These are phyloP conservation scores for Moniliophthora roreri DNA, from an alignment of 1,284 basidiomycete genomes.

Conservation along the genomic window DNA sequence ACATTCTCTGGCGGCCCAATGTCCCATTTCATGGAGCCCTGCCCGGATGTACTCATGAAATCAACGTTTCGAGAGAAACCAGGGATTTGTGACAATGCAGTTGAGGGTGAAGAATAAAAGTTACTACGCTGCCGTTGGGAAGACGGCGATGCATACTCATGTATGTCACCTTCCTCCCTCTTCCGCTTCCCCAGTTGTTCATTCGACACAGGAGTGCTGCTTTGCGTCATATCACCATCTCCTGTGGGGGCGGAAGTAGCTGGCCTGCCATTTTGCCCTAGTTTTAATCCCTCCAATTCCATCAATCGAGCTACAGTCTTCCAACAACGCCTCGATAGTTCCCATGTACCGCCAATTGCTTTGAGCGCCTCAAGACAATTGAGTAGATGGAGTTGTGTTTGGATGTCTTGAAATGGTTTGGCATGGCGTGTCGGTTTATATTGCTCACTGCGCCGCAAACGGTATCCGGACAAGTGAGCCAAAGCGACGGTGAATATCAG, in stretches of 20 bases:
- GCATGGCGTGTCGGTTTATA: no score
- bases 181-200: background rate
- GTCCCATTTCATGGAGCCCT: no score
- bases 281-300: conserved; percentile 21
- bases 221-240: no score
- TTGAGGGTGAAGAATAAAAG: no score
- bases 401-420: conserved; percentile 13
- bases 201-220: background rate
- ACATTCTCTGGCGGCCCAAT: no score
- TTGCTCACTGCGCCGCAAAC: background rate
- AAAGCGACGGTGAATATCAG: conserved; percentile 23
- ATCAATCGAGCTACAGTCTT: conserved; percentile 21
- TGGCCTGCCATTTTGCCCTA: background rate
- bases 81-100: no score
- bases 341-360: conserved; percentile 21
- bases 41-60: no score
- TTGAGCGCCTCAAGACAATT: conserved; percentile 23
- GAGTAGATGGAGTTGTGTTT: conserved; percentile 22
- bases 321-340: conserved; percentile 21
- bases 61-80: no score
- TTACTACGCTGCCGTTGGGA: no score
- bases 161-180: background rate
- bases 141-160: no score
- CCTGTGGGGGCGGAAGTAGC: no score
- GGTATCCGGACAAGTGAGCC: conserved; percentile 22